Conservation (phyloP, 805 yeast species). For the Cephaloascus fragrans region DNA sequence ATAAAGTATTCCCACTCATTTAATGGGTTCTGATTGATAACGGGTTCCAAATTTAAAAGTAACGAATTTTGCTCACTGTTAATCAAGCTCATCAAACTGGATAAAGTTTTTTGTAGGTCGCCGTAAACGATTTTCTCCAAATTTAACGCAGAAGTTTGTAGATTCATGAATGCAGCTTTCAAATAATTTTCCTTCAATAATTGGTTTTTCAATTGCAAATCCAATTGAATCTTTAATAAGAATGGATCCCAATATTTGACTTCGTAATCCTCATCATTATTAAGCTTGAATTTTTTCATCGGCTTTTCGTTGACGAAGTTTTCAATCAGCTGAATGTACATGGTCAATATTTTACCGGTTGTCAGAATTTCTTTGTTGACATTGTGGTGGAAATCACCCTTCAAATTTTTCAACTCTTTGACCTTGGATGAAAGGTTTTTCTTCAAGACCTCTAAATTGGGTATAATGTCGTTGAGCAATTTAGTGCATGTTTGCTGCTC, state of each 20-base stretch:
- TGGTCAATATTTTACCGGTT: slow-evolving; percentile 43
- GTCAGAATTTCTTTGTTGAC: slow-evolving; percentile 51
- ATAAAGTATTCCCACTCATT: slow-evolving; percentile 67
- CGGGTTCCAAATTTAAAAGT: not conserved
- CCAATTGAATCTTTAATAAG: slow-evolving; percentile 48
- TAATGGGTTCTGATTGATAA: not conserved
- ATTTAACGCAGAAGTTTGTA: slow-evolving; percentile 57
- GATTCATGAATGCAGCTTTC: slow-evolving; percentile 53
- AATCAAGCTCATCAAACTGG: slow-evolving; percentile 39
- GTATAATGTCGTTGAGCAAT: slow-evolving; percentile 35
- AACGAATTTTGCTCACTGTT: slow-evolving; percentile 38
- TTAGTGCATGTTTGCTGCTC: slow-evolving; percentile 44
- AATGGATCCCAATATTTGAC: slow-evolving; percentile 45
- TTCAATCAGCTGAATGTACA: slow-evolving; percentile 21
- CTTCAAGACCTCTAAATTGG: slow-evolving; percentile 46
- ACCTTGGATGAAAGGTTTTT: slow-evolving; percentile 43
- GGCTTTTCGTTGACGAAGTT: slow-evolving; percentile 7
- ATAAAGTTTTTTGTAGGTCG: slow-evolving; percentile 50
- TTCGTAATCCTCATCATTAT: slow-evolving; percentile 9
- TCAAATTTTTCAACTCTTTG: slow-evolving; percentile 44
- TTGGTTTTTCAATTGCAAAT: slow-evolving; percentile 57
- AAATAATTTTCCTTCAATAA: slow-evolving; percentile 53
- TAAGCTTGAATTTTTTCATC: slow-evolving; percentile 8
- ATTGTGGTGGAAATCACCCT: slow-evolving; percentile 52
- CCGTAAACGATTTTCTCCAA: slow-evolving; percentile 53